Conservation (phyloP, 768 basidiomycete genomes). For the Suillus fuscotomentosus region DNA sequence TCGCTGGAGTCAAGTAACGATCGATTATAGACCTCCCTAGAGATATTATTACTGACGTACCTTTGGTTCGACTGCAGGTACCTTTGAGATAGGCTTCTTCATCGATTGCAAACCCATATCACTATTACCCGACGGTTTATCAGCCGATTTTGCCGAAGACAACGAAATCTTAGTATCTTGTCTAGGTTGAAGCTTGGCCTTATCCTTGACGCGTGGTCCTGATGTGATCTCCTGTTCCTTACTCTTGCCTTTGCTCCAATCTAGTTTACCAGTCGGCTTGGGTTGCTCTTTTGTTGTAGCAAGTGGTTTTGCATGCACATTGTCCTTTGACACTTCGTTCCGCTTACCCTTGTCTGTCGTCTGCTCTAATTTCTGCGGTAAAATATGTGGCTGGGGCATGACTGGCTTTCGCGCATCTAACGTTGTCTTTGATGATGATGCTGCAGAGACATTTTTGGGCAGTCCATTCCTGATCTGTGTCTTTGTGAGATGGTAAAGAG, state of each 20-base stretch:
- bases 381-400: constrained; percentile 1
- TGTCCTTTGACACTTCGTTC: constrained; percentile 24
- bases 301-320: constrained; percentile 17
- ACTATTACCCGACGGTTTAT: neutral
- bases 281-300: constrained; percentile 27
- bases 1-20: constrained; percentile 27
- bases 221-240: constrained; percentile 31
- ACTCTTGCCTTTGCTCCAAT: constrained; percentile 59
- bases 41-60: constrained; percentile 1
- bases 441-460: constrained; percentile 12
- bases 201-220: neutral
- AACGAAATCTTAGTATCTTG: neutral
- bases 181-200: neutral
- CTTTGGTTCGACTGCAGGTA: constrained; percentile 4
- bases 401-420: constrained; percentile 27
- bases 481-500: neutral
- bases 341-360: constrained; percentile 21
- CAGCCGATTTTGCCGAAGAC: neutral
- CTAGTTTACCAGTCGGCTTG: constrained; percentile 49
- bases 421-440: constrained; percentile 46
- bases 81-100: neutral
- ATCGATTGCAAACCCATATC: neutral
- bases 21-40: neutral
- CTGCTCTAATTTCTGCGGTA: constrained; percentile 12
- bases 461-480: neutral